Base-by-base conservation (phyloP, 768 basidiomycete genomes). In the Kwoniella bestiolae region DNA sequence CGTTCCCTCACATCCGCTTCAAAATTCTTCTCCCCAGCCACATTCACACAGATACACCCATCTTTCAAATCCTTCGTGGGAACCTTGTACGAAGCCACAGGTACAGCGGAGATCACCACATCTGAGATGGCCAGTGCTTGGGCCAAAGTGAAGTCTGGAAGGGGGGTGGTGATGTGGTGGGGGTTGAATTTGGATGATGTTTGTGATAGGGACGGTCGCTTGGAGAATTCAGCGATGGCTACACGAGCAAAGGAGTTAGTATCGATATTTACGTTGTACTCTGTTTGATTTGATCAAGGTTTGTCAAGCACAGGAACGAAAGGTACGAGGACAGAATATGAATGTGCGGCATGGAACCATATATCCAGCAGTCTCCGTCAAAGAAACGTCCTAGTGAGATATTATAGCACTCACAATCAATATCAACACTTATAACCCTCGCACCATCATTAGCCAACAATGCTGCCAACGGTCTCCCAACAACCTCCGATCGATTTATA, bases 401-500 rank as follows among this genome's bases (percentile, higher is more conserved):
- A 18, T 14, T 6, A 8, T 14, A n/a, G 25, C 12, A 67, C 79
- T 73, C 63, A 80, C 92, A 91, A 79, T 95, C 93, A 61, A 98
- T 91, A 79, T 99, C 96, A 4, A 91, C 91, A 5, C 92, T 94
- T 75, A 97, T 89, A 5, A 97, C 96, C 8, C 93, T 86, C 1
- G 95, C 96, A 29, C 96, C 96, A 77, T 99, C 96, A 78, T 99
- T 99, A 3, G 94, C 88, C 45, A 98, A 85, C 50, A 99, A 84
- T 3, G 96, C 96, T 0, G 94, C 95, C n/a, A 98, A 85, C 12
- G 95, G 96, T 65, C 96, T 85, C 18, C 96, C 96, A 16, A 99
- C 96, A 35, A 99, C 96, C 80, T 99, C 96, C 41, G 92, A 94
- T 68, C 93, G 92, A 82, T 99, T 99, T 72, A 99, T 91, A 26